A percentile compares a stretch with the other conserved stretches of the same genome.
These are phyloP conservation scores for Candida sonorensis DNA, from an alignment of 805 yeast species.

Conservation along the genomic window DNA sequence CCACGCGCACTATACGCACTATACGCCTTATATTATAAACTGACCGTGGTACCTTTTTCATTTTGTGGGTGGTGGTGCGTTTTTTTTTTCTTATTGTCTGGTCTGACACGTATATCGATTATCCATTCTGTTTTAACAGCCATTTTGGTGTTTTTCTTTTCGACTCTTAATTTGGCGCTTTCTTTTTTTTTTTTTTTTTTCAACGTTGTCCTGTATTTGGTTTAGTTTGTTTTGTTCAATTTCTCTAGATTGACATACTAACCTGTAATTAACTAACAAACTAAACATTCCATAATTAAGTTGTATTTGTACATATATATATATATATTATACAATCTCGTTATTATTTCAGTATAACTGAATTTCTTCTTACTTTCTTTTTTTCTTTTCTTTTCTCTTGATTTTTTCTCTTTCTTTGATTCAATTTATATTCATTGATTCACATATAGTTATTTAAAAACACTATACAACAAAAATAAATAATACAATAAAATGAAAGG, in stretches of 20 bases:
- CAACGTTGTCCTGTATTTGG: slow-evolving; percentile 7
- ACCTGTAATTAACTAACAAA: too few species aligned
- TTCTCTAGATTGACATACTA: too few species aligned
- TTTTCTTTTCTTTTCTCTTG: slow-evolving; percentile 1
- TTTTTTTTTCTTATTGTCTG: background rate
- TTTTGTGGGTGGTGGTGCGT: too few species aligned
- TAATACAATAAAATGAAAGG: too few species aligned
- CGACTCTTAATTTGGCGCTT: background rate
- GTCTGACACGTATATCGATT: too few species aligned
- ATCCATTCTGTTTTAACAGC: background rate
- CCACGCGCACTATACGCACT: too few species aligned
- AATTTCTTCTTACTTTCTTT: background rate
- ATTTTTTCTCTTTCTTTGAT: slow-evolving; percentile 8
- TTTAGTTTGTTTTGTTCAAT: slow-evolving; percentile 1
- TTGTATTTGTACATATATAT: background rate
- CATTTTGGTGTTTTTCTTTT: background rate
- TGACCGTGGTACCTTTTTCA: too few species aligned
- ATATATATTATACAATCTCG: background rate
- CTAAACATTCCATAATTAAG: too few species aligned
- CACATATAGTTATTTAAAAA: too few species aligned
- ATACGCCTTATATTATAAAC: too few species aligned
- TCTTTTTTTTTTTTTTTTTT: background rate
- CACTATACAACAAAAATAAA: too few species aligned
- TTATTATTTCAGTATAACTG: background rate
- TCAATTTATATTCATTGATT: slow-evolving; percentile 1